phyloP scores from a whole-genome alignment of 495 filamentous ascomycete genomes.

The Aspergillus homomorphus region DNA sequence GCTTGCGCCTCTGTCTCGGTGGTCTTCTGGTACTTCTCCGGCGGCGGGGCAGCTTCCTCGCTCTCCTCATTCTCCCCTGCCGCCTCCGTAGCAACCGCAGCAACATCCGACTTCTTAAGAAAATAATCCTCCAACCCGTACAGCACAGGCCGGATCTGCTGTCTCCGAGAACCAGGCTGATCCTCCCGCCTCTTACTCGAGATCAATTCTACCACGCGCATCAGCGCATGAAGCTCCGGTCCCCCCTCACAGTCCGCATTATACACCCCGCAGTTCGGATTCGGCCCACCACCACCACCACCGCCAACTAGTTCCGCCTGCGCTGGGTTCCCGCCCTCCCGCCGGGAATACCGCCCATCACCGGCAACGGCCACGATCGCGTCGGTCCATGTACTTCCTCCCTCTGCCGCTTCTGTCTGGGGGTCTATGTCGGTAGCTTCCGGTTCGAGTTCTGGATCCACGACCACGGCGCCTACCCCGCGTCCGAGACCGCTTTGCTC shows the following conservation, averaged over 20 bases:
- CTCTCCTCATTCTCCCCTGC: neutral
- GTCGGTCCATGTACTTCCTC: conserved; percentile 27
- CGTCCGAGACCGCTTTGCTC: conserved; percentile 58
- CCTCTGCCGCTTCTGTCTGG: conserved; percentile 7
- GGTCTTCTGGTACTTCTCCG: conserved; percentile 24
- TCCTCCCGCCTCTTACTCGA: conserved; percentile 58
- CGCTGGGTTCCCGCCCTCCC: conserved; percentile 36
- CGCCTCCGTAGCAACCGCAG: no score
- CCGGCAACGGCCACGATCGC: conserved; percentile 69
- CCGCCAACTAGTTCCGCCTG: conserved; percentile 26
- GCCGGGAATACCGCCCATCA: conserved; percentile 67
- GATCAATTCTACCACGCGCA: conserved; percentile 86
- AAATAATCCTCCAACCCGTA: conserved; percentile 39
- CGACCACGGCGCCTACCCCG: conserved; percentile 75
- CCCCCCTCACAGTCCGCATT: conserved; percentile 54
- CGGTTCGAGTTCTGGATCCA: conserved; percentile 53
- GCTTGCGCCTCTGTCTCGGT: conserved; percentile 9
- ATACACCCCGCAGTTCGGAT: conserved; percentile 30
- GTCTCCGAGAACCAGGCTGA: conserved; percentile 1
- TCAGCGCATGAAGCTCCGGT: conserved; percentile 74
- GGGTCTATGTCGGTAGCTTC: conserved; percentile 25
- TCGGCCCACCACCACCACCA: conserved; percentile 27
- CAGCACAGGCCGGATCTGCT: conserved; percentile 19
- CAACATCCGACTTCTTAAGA: conserved; percentile 24
- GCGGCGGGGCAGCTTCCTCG: conserved; percentile 9